phyloP scores from a whole-genome alignment of 106 monocot species.

The Platanthera guangdongensis region DNA sequence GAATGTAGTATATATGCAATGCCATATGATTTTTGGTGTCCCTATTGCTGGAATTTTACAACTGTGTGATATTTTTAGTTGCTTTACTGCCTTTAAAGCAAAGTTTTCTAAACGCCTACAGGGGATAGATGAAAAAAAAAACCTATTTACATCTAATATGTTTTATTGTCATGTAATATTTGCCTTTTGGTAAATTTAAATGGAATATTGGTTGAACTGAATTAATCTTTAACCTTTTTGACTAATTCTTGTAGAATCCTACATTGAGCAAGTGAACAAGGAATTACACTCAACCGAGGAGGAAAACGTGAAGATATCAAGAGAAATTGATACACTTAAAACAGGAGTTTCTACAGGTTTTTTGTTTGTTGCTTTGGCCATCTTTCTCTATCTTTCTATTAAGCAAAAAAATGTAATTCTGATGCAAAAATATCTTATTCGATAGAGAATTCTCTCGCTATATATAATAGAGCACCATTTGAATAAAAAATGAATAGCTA shows the following conservation, averaged over 20 bases:
- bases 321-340: conserved; percentile 17
- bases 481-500: too few species aligned
- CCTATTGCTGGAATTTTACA: background rate
- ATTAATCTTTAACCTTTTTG: background rate
- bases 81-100: background rate
- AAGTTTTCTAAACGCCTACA: background rate
- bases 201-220: background rate
- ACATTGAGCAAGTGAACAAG: conserved; percentile 27
- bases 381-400: too few species aligned
- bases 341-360: conserved; percentile 6
- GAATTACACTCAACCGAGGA: conserved; percentile 15
- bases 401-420: too few species aligned
- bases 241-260: conserved; percentile 9
- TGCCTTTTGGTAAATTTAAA: background rate
- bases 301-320: conserved; percentile 15
- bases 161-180: background rate
- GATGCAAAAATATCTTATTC: too few species aligned
- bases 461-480: too few species aligned
- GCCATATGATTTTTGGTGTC: background rate
- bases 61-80: background rate
- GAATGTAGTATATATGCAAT: background rate
- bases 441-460: too few species aligned
- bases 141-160: background rate
- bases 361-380: background rate
- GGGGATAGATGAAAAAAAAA: background rate